phyloP scores from a whole-genome alignment of 2,329 filamentous ascomycete species.

The Cercospora berteroae region DNA sequence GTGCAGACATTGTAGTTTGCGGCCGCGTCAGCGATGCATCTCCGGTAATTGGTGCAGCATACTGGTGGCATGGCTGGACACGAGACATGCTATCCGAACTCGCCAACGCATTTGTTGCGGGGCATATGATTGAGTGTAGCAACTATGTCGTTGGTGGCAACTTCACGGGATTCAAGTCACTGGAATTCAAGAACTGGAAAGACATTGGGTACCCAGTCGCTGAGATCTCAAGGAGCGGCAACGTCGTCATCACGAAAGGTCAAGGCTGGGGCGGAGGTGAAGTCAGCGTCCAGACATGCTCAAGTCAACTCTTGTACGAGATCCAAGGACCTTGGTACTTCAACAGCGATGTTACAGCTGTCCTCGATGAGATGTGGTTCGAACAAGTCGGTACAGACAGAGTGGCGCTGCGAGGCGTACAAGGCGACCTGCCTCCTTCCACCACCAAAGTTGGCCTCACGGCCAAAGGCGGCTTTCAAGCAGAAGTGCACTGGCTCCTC shows the following conservation, averaged over 20 bases:
- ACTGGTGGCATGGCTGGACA: constrained; percentile 48
- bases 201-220: constrained; percentile 44
- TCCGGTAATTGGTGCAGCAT: constrained; percentile 46
- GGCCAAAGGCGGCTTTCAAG: constrained; percentile 49
- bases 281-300: constrained; percentile 51
- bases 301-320: constrained; percentile 55
- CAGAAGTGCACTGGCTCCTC: constrained; percentile 48
- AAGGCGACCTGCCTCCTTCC: constrained; percentile 47
- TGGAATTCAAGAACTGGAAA: constrained; percentile 41
- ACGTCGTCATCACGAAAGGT: constrained; percentile 42
- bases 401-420: constrained; percentile 49
- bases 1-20: constrained; percentile 48
- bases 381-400: constrained; percentile 52
- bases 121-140: constrained; percentile 47
- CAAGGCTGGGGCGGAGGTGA: constrained; percentile 38
- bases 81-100: constrained; percentile 42
- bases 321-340: constrained; percentile 57
- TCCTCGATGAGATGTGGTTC: constrained; percentile 53
- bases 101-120: constrained; percentile 44
- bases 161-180: constrained; percentile 45
- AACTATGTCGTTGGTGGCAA: constrained; percentile 47
- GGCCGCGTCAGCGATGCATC: constrained; percentile 47
- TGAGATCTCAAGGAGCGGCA: constrained; percentile 38
- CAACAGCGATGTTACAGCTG: constrained; percentile 57
- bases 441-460: constrained; percentile 54